Evolutionary conservation across 768 basidiomycete species (phyloP).

Genomic region (Podaxis sp.): DNA sequence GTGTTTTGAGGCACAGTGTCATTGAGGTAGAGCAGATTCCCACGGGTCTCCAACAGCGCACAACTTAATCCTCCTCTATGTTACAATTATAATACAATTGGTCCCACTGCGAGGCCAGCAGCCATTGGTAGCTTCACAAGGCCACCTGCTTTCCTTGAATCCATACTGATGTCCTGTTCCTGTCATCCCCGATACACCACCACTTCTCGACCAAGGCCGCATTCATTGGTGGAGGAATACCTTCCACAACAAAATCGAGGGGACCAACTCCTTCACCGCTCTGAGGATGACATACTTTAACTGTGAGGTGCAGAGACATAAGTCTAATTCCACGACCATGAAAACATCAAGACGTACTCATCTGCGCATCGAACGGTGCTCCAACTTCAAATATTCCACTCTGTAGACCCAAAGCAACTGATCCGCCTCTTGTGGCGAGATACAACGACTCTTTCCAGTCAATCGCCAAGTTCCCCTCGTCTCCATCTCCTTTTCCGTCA

Average conservation of each 20-base stretch:
- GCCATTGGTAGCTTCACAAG: neutral
- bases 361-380: constrained; percentile 70
- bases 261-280: constrained; percentile 47
- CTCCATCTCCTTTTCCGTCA: constrained; percentile 3
- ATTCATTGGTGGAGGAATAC: constrained; percentile 9
- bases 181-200: constrained; percentile 79
- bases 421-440: constrained; percentile 79
- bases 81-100: too few relatives aligned
- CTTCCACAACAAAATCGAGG: constrained; percentile 64
- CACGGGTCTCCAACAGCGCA: too few relatives aligned
- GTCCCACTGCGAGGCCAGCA: neutral
- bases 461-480: constrained; percentile 37
- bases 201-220: constrained; percentile 76
- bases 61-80: too few relatives aligned
- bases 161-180: constrained; percentile 70
- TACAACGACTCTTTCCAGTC: constrained; percentile 82
- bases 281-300: constrained; percentile 40
- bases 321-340: neutral
- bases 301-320: constrained; percentile 23
- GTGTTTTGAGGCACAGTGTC: too few relatives aligned
- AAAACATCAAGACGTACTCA: constrained; percentile 44
- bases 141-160: constrained; percentile 51
- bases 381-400: constrained; percentile 57
- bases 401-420: constrained; percentile 58
- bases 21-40: too few relatives aligned